Conservation (phyloP, 208 protist genomes). For the Phytomonas sp. region DNA sequence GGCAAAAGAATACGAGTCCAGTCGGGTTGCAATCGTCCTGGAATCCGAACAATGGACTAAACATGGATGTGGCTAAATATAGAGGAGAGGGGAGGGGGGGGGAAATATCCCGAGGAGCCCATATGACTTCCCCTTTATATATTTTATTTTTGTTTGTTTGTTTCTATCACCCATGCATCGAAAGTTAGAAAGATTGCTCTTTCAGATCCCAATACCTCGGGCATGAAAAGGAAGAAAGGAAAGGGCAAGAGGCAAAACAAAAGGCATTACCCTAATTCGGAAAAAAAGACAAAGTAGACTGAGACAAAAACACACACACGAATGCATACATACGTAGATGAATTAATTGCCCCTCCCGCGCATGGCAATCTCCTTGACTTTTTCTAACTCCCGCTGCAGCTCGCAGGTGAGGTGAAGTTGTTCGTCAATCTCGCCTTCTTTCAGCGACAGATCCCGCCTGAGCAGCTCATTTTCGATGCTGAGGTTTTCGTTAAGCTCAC, state of each 20-base stretch:
- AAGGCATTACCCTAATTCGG: not conserved
- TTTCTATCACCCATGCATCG: not conserved
- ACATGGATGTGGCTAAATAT: not conserved
- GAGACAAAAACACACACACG: not conserved
- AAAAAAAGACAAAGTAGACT: not conserved
- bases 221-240: not conserved
- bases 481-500: conserved; percentile 19
- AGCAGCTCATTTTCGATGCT: conserved; percentile 28
- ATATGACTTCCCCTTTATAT: not conserved
- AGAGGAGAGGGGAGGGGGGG: not conserved
- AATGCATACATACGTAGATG: not conserved
- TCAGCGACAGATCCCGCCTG: conserved; percentile 18
- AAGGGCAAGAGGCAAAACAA: not conserved
- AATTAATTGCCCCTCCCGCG: not conserved
- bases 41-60: not conserved
- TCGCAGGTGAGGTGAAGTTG: conserved; percentile 41
- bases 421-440: conserved; percentile 28
- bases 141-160: not conserved
- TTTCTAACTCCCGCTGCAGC: conserved; percentile 21
- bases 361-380: conserved; percentile 9
- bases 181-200: not conserved
- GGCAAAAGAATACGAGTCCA: too few relatives aligned
- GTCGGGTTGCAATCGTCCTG: too few relatives aligned
- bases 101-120: not conserved
- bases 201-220: not conserved